These are phyloP conservation scores for Dissophora globulifera DNA, from an alignment of 192 early-diverging fungal species.

Conservation along the genomic window DNA sequence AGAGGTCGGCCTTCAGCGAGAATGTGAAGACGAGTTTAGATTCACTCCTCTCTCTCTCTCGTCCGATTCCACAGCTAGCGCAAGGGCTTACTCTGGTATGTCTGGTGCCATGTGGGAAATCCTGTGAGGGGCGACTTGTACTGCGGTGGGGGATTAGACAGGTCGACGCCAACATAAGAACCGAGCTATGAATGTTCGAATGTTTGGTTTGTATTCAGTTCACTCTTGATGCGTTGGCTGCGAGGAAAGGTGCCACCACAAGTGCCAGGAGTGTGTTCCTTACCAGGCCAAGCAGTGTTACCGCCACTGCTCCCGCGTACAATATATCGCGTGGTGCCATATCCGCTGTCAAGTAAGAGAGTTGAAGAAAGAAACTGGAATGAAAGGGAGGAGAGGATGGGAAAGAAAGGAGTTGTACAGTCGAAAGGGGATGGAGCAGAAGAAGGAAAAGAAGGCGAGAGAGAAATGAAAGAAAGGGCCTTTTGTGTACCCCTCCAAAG, in stretches of 20 bases:
- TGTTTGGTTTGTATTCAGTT: too few relatives aligned
- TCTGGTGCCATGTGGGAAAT: constrained; percentile 47
- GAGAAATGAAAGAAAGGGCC: too few relatives aligned
- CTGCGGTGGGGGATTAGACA: constrained; percentile 30
- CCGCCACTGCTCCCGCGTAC: neutral
- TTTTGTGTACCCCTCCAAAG: too few relatives aligned
- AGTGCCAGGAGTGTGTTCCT: neutral
- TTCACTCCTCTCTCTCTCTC: too few relatives aligned
- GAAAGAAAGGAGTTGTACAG: neutral
- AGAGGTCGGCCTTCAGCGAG: too few relatives aligned
- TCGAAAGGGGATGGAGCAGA: too few relatives aligned
- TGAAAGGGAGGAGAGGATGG: neutral
- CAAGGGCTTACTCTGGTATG: constrained; percentile 32
- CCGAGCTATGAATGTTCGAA: constrained; percentile 7
- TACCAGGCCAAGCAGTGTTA: neutral
- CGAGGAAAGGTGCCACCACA: too few relatives aligned
- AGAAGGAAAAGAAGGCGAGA: too few relatives aligned
- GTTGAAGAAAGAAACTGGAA: neutral
- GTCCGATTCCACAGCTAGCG: too few relatives aligned
- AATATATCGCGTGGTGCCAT: neutral
- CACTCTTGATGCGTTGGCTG: too few relatives aligned
- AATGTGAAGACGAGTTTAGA: neutral
- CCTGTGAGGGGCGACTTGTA: constrained; percentile 30
- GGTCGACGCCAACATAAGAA: constrained; percentile 26
- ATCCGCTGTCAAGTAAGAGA: neutral